Evolutionary conservation across 768 basidiomycete genomes (phyloP), one percentile per base, ranked within the genome.

Genomic region (Pilatotrama ljubarskyi): DNA sequence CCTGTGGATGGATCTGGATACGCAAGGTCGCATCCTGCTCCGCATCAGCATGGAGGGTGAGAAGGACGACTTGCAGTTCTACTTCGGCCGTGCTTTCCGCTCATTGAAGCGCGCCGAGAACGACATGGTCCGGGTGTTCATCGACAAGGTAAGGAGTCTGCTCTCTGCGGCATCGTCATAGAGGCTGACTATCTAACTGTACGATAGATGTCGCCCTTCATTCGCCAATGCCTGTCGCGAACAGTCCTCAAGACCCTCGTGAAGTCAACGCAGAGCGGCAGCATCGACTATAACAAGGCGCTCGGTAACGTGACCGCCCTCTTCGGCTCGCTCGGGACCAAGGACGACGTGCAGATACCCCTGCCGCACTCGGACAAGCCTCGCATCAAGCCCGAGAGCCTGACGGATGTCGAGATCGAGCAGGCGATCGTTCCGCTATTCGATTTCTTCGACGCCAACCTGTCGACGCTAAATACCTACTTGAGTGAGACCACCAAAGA

Each of bases 1-100:
- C 59, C 72, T 95, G 7, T 95, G 95, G 90, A 82, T 95, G 77
- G 90, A 93, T 61, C 77, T 98, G 15, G 95, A 98, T 69, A 86
- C 88, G 0, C 82, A 85, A 54, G 95, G 97, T 5, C 84, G 93
- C 35, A 82, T 98, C 50, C 76, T 97, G 37, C 77, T 97, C 32
- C 84, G 97, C 18, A 83, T 98, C 58, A 95, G 93, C 70, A 97
- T 98, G 95, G 97, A 99, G 70, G 95, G 95, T 53, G 97, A 98
- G 80, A 95, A 96, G 75, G 95, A 97, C 67, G 97, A 99, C 71
- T 92, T 94, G 8, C 91, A 91, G 66, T 99, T 97, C 78, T 95
- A 91, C 79, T 99, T 98, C 68, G 97, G 97, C 25, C 83, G 95
- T 32, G 96, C 89, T 3, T 99, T 99, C 81, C 82, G 96, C 46